Conservation (phyloP, 208 protist genomes). For the Leishmania gerbilli region DNA sequence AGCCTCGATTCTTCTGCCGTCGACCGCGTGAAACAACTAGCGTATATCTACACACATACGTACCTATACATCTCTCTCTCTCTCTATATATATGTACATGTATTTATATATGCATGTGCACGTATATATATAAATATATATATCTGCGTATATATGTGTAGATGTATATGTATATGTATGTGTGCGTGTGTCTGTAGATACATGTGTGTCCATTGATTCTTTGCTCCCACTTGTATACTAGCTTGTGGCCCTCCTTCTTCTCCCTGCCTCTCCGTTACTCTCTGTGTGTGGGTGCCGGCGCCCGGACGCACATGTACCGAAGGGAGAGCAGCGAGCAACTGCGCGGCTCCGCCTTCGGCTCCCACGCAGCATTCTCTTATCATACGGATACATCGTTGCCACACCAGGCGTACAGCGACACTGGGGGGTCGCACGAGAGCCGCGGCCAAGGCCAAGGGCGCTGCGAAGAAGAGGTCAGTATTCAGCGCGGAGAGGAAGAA, state of each 20-base stretch:
- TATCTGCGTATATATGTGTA: neutral
- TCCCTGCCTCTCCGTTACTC: neutral
- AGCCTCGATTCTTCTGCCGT: neutral
- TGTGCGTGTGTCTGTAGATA: neutral
- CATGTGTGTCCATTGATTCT: neutral
- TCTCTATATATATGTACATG: neutral
- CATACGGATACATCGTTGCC: neutral
- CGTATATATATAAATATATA: neutral
- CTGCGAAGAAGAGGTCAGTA: neutral
- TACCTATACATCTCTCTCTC: neutral
- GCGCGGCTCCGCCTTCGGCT: neutral
- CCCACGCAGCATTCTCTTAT: neutral
- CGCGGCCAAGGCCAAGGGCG: neutral
- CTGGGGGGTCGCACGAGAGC: neutral
- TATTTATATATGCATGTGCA: neutral
- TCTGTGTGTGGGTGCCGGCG: neutral
- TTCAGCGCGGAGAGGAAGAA: neutral
- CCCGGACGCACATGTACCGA: neutral
- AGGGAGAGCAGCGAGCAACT: neutral
- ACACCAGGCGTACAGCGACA: neutral
- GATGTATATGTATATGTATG: neutral
- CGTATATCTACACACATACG: neutral
- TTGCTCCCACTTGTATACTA: neutral
- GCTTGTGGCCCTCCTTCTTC: neutral
- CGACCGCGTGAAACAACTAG: neutral